phyloP scores from a whole-genome alignment of 2,329 filamentous ascomycete genomes.

The Fulvia fulva region DNA sequence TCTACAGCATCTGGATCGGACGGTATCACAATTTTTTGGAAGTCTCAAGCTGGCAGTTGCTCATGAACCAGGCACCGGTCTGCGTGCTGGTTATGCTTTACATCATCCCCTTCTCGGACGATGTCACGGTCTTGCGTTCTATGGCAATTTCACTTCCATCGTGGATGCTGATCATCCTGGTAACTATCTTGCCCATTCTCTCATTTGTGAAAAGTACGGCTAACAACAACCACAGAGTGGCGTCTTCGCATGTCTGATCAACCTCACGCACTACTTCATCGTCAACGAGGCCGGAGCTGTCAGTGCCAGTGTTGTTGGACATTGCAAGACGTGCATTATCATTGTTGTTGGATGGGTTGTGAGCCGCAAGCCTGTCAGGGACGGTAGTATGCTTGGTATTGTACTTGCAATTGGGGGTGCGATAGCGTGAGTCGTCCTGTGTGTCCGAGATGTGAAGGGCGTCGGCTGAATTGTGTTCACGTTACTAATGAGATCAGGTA shows the following conservation, averaged over 20 bases:
- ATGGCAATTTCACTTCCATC: slow-evolving; percentile 42
- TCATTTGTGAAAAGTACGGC: not conserved
- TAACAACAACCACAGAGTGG: slow-evolving; percentile 50
- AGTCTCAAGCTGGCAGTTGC: slow-evolving; percentile 65
- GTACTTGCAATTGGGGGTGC: slow-evolving; percentile 32
- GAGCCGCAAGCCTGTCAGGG: slow-evolving; percentile 23
- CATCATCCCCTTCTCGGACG: slow-evolving; percentile 62
- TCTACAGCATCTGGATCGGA: slow-evolving; percentile 67
- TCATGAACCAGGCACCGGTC: slow-evolving; percentile 65
- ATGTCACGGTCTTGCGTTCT: slow-evolving; percentile 57
- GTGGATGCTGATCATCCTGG: slow-evolving; percentile 52
- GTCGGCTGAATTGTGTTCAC: not conserved
- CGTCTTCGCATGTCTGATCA: slow-evolving; percentile 60
- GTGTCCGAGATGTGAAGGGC: not conserved
- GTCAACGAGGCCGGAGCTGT: slow-evolving; percentile 33
- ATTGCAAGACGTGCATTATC: slow-evolving; percentile 34
- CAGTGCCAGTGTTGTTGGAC: slow-evolving; percentile 34
- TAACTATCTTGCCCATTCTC: slow-evolving; percentile 33
- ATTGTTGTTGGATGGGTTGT: slow-evolving; percentile 31
- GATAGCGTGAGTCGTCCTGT: slow-evolving; percentile 25
- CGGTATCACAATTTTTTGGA: slow-evolving; percentile 62
- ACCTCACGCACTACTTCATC: slow-evolving; percentile 40
- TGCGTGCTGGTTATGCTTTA: slow-evolving; percentile 61
- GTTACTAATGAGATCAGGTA: slow-evolving; percentile 10
- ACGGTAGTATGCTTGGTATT: slow-evolving; percentile 30